Conservation (phyloP, 2,329 filamentous ascomycete species). For the Bisporella sp. region DNA sequence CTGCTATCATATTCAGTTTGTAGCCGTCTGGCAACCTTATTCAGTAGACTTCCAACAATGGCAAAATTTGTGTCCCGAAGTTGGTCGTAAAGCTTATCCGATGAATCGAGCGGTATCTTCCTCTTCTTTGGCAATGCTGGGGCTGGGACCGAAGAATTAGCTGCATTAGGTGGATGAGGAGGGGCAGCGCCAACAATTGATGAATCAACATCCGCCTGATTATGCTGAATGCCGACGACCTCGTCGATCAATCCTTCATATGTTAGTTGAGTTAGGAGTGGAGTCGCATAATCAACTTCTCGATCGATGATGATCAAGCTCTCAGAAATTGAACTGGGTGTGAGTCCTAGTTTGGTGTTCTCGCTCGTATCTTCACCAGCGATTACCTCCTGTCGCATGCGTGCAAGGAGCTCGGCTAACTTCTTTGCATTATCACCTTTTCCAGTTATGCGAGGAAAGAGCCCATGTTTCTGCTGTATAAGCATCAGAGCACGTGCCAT, state of each 20-base stretch:
- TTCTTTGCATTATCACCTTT: constrained; percentile 93
- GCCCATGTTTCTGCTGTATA: constrained; percentile 82
- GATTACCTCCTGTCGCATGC: constrained; percentile 84
- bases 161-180: constrained; percentile 44
- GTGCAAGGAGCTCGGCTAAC: constrained; percentile 76
- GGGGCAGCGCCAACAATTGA: constrained; percentile 75
- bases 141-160: constrained; percentile 47
- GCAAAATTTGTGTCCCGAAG: constrained; percentile 92
- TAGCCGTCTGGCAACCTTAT: constrained; percentile 82
- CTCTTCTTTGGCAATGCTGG: constrained; percentile 66
- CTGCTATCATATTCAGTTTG: constrained; percentile 84
- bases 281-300: constrained; percentile 88
- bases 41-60: constrained; percentile 81
- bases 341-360: constrained; percentile 56
- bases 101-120: constrained; percentile 82
- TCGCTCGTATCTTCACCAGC: constrained; percentile 69
- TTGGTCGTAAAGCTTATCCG: constrained; percentile 81
- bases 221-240: constrained; percentile 83
- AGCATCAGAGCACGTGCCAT: constrained; percentile 90
- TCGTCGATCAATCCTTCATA: constrained; percentile 97
- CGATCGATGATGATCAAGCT: constrained; percentile 92
- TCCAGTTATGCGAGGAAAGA: constrained; percentile 90
- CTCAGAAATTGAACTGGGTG: constrained; percentile 82
- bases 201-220: constrained; percentile 87
- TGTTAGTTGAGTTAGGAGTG: constrained; percentile 87